Base-by-base conservation (phyloP, 208 protist species). In the Blechomonas ayalai region DNA sequence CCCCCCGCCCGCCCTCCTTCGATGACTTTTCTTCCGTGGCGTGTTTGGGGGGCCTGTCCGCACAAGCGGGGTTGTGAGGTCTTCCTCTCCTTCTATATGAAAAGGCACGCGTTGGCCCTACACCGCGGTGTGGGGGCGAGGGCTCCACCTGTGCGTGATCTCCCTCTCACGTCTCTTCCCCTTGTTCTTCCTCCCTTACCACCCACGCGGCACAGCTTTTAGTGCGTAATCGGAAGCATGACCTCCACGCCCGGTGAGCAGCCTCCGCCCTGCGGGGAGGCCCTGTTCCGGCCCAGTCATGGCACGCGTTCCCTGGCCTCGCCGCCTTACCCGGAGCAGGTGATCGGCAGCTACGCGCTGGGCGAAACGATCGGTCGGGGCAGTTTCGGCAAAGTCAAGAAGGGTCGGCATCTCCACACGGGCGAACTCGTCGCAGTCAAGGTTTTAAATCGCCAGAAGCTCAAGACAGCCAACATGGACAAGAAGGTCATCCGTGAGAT, bases 331-430 rank as follows among this genome's bases (percentile, higher is more conserved):
- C 58, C 58, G 0, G 63, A 81, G 52, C 84, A 92, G 54, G 52
- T 76, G 19, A 97, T 99, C 46, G 97, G 97, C 25, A 92, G 90
- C 48, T 99, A 99, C 67, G 62, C 91, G 29, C 85, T 99, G 38
- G 96, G 96, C 27, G 97, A 98, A 48, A 99, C 97, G 2, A 69
- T 99, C 0, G 98, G 98, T 23, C 89, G 97, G 37, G 98, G 98
- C 42, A 97, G 96, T 33, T 99, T 99, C 49, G 97, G 97, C 38
- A 99, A 99, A 72, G 98, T 99, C 16, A 99, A 99, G 67, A 66
- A 97, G 22, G 98, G 95, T 4, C 71, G 78, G 22, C 98, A 99
- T 75, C 68, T 98, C 34, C 68, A 86, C 29, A 99, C 97, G 6
- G 83, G 86, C 9, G 75, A 98, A 55, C 78, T 85, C 32, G 98